Base-by-base conservation (phyloP, 2,329 filamentous ascomycete genomes). In the Ceratocystis papillata region DNA sequence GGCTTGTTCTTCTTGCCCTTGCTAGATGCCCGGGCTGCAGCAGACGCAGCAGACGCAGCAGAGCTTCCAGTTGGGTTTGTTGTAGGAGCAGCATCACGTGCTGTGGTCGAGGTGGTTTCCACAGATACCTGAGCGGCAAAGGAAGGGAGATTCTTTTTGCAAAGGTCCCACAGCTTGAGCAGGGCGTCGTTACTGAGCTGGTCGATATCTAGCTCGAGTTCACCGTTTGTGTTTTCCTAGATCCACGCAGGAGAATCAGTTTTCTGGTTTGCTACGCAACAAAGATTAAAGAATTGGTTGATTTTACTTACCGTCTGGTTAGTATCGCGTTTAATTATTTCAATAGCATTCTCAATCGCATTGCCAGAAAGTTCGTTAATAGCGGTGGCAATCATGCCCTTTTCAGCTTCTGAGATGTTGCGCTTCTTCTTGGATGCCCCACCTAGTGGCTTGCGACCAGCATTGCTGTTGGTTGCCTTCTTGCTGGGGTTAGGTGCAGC, bases 281-380 rank as follows among this genome's bases (percentile, higher is more conserved):
- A 41, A 12, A 41, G 3, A 41, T 5, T 3, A 41, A 12, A 25
- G 1, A 28, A 25, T 53, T 25, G 46, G 1, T 10, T 48, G 30
- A 75, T 3, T 15, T 37, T 78, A 81, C 80, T 83, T 81, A 78
- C 94, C 80, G 80, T 87, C 79, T 77, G 89, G 78, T 79, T 89
- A 76, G 78, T 96, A 70, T 96, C 93, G 70, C 84, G 85, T 74
- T 95, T 90, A 73, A 99, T 97, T 69, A 97, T 92, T 68, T 88
- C 85, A 41, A 96, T 89, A 0, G 93, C 90, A 70, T 85, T 84
- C 62, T 87, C 83, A 72, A 96, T 87, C 70, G 90, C 86, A n/a
- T 81, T 79, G 62, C 88, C 87, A 20, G 91, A 86, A 67, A 97
- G 84, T 69, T 87, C 86, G 71, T 87, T 88, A 69, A 96, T 94